Evolutionary conservation across 306 rosid species (phyloP).

Genomic region (Prunus persica): Prunus_persica_NCBIv2 NC_034014.1:23633501-23634000

Average conservation of each 20-base stretch:
- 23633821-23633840: conserved; percentile 13
- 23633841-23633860: not conserved
- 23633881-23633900: conserved; percentile 99
- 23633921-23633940: conserved; percentile 82
- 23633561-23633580: conserved; percentile 22
- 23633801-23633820: conserved; percentile 21
- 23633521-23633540: conserved; percentile 98
- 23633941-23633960: conserved; percentile 93
- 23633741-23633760: conserved; percentile 97
- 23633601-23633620: not conserved
- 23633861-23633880: conserved; percentile 62
- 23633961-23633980: conserved; percentile 94
- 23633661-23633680: conserved; percentile 98
- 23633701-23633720: conserved; percentile 95
- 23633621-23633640: conserved; percentile 64
- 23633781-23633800: conserved; percentile 78
- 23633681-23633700: conserved; percentile 92
- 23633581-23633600: conserved; percentile 9
- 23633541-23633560: conserved; percentile 90
- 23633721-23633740: conserved; percentile 98
- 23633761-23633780: conserved; percentile 99
- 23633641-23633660: conserved; percentile 99
- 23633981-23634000: conserved; percentile 92
- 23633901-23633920: conserved; percentile 98
- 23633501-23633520: conserved; percentile 89